These are phyloP conservation scores for Musa troglodytarum DNA, from an alignment of 176 grass and related monocot species.

Conservation along the genomic window DNA sequence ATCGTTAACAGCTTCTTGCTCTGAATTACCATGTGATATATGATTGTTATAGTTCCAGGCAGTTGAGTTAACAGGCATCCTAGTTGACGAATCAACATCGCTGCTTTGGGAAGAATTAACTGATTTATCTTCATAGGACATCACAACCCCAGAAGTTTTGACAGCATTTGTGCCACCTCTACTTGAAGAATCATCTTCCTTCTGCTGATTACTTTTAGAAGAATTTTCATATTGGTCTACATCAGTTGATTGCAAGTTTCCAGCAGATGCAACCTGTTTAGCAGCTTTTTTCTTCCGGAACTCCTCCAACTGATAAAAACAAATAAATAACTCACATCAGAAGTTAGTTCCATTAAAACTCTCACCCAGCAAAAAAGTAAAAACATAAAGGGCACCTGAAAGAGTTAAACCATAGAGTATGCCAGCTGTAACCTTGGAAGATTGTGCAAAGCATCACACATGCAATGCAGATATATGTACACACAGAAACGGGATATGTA, in stretches of 20 bases:
- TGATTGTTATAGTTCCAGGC: conserved; percentile 14
- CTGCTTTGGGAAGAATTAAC: conserved; percentile 24
- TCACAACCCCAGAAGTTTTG: conserved; percentile 18
- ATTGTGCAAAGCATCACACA: no score
- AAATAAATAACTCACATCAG: not conserved
- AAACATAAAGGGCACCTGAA: no score
- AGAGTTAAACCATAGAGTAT: no score
- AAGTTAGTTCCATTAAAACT: not conserved
- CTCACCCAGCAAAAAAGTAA: not conserved
- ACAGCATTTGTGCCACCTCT: conserved; percentile 12
- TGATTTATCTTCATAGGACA: conserved; percentile 29
- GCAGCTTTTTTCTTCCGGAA: conserved; percentile 81
- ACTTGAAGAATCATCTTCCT: conserved; percentile 25
- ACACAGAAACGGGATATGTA: no score
- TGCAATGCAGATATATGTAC: no score
- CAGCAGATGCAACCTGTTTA: conserved; percentile 35
- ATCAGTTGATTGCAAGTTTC: conserved; percentile 21
- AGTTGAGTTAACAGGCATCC: conserved; percentile 1
- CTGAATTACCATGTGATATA: conserved; percentile 16
- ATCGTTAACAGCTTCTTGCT: conserved; percentile 31
- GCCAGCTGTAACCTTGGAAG: no score
- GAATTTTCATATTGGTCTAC: conserved; percentile 17
- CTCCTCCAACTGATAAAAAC: conserved; percentile 62
- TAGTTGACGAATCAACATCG: conserved; percentile 20
- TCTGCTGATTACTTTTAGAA: conserved; percentile 28